phyloP scores from a whole-genome alignment of 2,329 filamentous ascomycete genomes.

The Septoria petroselini region DNA sequence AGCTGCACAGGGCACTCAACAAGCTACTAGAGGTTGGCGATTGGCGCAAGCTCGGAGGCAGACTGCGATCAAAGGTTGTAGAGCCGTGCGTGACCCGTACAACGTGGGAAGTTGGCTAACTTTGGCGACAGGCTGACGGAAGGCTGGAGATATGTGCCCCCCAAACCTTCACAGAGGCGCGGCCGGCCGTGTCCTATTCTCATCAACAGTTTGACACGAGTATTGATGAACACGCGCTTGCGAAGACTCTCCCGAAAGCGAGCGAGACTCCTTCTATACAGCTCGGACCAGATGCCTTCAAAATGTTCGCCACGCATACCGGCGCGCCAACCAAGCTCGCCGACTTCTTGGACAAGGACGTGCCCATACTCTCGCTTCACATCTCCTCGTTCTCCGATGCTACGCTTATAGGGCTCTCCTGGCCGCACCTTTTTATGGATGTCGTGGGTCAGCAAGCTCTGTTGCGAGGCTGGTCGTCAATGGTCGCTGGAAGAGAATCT shows the following conservation, averaged over 20 bases:
- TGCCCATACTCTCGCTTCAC: conserved; percentile 31
- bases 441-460: conserved; percentile 46
- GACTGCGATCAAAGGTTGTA: neutral
- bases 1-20: conserved; percentile 29
- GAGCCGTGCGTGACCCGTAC: too few species aligned
- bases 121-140: neutral
- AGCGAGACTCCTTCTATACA: neutral
- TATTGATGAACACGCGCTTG: neutral
- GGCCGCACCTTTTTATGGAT: conserved; percentile 51
- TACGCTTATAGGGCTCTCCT: conserved; percentile 49
- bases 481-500: conserved; percentile 45
- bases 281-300: neutral
- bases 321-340: neutral
- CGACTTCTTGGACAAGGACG: neutral
- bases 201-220: neutral
- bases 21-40: conserved; percentile 3
- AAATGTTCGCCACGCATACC: neutral
- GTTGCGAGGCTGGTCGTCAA: conserved; percentile 48
- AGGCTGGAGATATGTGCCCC: neutral
- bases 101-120: neutral
- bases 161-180: neutral
- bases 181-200: neutral
- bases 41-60: conserved; percentile 3
- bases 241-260: neutral
- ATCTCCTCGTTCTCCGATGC: conserved; percentile 51